Evolutionary conservation across 164 flowering plant genomes (phyloP), one percentile per base, ranked within the genome.

Genomic region (Magnolia changhungtana): DNA sequence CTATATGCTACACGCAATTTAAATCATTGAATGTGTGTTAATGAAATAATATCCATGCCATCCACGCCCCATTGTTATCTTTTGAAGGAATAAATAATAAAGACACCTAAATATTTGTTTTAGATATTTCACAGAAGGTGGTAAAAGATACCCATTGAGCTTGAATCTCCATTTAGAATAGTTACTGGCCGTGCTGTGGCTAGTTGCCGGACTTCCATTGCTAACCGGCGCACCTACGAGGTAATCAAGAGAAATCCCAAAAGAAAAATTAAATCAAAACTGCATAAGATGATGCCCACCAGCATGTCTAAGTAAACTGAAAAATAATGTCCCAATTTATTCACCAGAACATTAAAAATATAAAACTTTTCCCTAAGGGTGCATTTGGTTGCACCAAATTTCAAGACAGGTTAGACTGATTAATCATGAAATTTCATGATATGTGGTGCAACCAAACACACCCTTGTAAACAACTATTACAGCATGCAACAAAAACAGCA

Each of bases 181-280:
- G 95, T 93, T 45, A 96, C 87, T 71, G 86, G 89, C 3, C 89
- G 82, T 67, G 89, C 50, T 13, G 90, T 83, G 76, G 89, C 88
- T 18, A 93, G 76, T 50, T 87, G 92, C 58, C 89, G 84, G 59
- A 93, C 89, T 81, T 95, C 97, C 85, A 79, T 80, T 69, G 94
- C 90, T 74, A 95, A 81, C 31, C 92, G 86, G 19, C 89, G 90
- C 59, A 92, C 90, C 98, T 94, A 63, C 23, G 81, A 65, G n/a
- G 29, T 18, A 64, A 72, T 19, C 18, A 24, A 51, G 59, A 10
- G 37, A 20, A 11, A 24, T 31, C 20, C 63, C 1, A 58, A 66
- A 75, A 8, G 0, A 66, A 58, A 71, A 61, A 19, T 55, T 6
- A 11, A 21, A 16, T 10, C 18, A 18, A 58, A 68, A 45, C 51